A percentile compares a stretch with the other conserved stretches of the same genome.
Conservation (phyloP, 2,329 filamentous ascomycete species). For the Parasarocladium wereldwijsianum region DNA sequence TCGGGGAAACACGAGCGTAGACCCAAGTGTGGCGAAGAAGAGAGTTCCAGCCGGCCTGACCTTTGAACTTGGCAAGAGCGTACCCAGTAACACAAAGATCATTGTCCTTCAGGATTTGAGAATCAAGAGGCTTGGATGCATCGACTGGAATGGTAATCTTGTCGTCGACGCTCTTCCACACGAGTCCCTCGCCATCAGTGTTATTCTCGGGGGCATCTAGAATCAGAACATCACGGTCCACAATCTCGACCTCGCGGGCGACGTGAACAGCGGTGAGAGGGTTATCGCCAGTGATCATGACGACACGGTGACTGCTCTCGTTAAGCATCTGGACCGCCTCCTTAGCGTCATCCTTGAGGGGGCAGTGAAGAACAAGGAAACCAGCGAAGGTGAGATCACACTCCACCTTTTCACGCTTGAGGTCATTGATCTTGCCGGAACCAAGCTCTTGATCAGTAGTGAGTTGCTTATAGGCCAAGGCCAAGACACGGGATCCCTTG, state of each 20-base stretch:
- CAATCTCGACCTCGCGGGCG: constrained; percentile 89
- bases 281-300: constrained; percentile 99
- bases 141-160: constrained; percentile 76
- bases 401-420: constrained; percentile 89
- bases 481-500: constrained; percentile 85
- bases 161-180: constrained; percentile 94
- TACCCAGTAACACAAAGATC: constrained; percentile 95
- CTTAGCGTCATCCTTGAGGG: constrained; percentile 90
- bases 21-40: constrained; percentile 89
- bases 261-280: constrained; percentile 93
- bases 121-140: constrained; percentile 64
- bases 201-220: constrained; percentile 90
- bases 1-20: constrained; percentile 93
- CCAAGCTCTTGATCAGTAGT: constrained; percentile 70
- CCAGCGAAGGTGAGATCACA: constrained; percentile 75
- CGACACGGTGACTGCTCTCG: constrained; percentile 93
- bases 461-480: constrained; percentile 86
- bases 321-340: constrained; percentile 93
- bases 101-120: constrained; percentile 66
- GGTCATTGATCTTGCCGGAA: constrained; percentile 74
- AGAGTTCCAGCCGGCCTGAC: constrained; percentile 58
- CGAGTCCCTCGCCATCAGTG: constrained; percentile 60
- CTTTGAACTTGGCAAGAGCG: constrained; percentile 78
- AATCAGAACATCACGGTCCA: constrained; percentile 88
- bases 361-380: constrained; percentile 89